These are phyloP conservation scores for Onygenales sp. DNA, from an alignment of 2,329 filamentous ascomycete species.

Conservation along the genomic window DNA sequence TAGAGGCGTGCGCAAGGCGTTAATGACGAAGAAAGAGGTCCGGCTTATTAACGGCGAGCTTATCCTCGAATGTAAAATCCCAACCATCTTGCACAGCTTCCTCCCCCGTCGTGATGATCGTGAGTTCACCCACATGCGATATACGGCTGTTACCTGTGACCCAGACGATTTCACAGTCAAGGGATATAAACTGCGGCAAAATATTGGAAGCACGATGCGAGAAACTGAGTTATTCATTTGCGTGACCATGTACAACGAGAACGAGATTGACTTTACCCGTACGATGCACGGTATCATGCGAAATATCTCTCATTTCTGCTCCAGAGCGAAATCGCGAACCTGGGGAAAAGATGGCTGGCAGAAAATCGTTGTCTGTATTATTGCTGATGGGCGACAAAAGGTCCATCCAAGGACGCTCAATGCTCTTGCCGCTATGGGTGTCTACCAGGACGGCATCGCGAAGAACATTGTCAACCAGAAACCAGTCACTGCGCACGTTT, in stretches of 20 bases:
- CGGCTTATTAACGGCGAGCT: constrained; percentile 95
- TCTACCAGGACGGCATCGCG: constrained; percentile 96
- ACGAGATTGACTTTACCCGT: constrained; percentile 90
- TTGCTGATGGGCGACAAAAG: constrained; percentile 86
- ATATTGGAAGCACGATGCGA: constrained; percentile 69
- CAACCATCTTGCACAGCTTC: constrained; percentile 96
- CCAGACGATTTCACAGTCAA: constrained; percentile 84
- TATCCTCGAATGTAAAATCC: constrained; percentile 97
- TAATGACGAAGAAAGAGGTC: constrained; percentile 89
- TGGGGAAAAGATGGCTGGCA: constrained; percentile 98
- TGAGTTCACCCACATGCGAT: constrained; percentile 98
- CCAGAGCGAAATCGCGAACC: constrained; percentile 78
- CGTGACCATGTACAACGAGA: constrained; percentile 98
- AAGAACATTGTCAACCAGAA: constrained; percentile 97
- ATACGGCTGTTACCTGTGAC: constrained; percentile 96
- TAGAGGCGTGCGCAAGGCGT: constrained; percentile 73
- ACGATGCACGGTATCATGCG: constrained; percentile 99
- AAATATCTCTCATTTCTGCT: constrained; percentile 95
- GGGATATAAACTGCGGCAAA: constrained; percentile 88
- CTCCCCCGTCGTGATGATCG: constrained; percentile 83
- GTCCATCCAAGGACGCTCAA: constrained; percentile 91
- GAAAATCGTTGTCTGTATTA: constrained; percentile 96
- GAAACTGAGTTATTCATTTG: constrained; percentile 96
- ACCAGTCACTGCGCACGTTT: constrained; percentile 91
- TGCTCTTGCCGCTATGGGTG: constrained; percentile 88